A percentile compares a stretch with the other conserved stretches of the same genome.
Evolutionary conservation across 2,329 filamentous ascomycete genomes (phyloP).

Genomic region (Talaromyces piceae): DNA sequence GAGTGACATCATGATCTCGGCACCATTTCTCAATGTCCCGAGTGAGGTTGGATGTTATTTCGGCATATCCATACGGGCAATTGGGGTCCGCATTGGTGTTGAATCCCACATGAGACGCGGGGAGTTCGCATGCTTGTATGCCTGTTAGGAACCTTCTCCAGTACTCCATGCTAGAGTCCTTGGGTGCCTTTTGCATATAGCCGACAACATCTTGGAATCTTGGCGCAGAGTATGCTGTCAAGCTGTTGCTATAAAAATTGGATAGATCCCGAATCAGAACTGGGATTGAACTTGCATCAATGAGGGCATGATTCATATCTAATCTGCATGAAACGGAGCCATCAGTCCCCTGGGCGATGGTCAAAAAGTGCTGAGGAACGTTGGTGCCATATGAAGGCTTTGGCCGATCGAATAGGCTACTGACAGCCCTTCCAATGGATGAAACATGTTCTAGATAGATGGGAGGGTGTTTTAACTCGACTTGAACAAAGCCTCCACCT

Average conservation of each 20-base stretch:
- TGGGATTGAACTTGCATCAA: neutral
- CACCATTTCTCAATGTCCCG: neutral
- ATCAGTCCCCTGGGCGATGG: neutral
- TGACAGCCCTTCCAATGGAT: neutral
- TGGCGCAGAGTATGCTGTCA: neutral
- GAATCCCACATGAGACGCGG: neutral
- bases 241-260: neutral
- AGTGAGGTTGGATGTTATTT: neutral
- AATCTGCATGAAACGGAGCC: neutral
- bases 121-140: neutral
- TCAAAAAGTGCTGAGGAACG: neutral
- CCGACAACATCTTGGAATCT: neutral
- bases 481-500: neutral
- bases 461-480: neutral
- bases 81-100: neutral
- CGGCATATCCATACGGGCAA: neutral
- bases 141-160: neutral
- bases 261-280: neutral
- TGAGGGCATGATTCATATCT: neutral
- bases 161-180: neutral
- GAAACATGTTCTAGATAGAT: neutral
- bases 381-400: neutral
- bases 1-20: slow-evolving; percentile 9
- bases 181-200: neutral
- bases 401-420: neutral